These are phyloP conservation scores for Thielaviopsis punctulata DNA, from an alignment of 2,329 filamentous ascomycete species.

Conservation along the genomic window DNA sequence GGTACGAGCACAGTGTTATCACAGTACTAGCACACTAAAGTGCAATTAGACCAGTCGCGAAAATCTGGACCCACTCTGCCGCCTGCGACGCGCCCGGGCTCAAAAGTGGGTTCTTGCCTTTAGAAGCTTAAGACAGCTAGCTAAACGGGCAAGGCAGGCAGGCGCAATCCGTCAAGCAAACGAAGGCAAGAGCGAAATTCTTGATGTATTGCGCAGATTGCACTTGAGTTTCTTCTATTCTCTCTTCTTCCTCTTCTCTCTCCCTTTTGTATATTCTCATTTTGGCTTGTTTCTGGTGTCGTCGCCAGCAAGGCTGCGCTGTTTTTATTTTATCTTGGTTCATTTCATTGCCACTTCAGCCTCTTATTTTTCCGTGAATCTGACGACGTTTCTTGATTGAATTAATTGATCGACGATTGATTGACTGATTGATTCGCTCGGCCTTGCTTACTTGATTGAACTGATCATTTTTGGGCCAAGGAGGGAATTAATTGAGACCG, in stretches of 20 bases:
- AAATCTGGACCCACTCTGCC: conserved; percentile 10
- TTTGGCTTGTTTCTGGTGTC: neutral
- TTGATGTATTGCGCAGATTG: neutral
- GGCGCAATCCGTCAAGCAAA: neutral
- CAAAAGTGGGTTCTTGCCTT: neutral
- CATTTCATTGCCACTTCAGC: neutral
- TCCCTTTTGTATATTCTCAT: neutral
- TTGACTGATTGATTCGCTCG: neutral
- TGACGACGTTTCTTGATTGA: neutral
- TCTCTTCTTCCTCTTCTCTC: neutral
- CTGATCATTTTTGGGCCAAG: too few relatives aligned
- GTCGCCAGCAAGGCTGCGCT: neutral
- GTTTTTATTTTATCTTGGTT: neutral
- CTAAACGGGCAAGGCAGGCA: neutral
- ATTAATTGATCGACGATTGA: too few relatives aligned
- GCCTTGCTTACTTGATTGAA: neutral
- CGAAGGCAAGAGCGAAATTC: neutral
- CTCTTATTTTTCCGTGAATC: too few relatives aligned
- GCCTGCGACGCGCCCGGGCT: conserved; percentile 11
- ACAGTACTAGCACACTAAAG: neutral
- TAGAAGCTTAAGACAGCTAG: neutral
- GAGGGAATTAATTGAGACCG: neutral
- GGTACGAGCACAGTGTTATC: neutral
- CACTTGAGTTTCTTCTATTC: neutral
- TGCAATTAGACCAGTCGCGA: conserved; percentile 3